Evolutionary conservation across 768 basidiomycete genomes (phyloP), one percentile per base, ranked within the genome.

Genomic region (Hericium rajendrae): DNA sequence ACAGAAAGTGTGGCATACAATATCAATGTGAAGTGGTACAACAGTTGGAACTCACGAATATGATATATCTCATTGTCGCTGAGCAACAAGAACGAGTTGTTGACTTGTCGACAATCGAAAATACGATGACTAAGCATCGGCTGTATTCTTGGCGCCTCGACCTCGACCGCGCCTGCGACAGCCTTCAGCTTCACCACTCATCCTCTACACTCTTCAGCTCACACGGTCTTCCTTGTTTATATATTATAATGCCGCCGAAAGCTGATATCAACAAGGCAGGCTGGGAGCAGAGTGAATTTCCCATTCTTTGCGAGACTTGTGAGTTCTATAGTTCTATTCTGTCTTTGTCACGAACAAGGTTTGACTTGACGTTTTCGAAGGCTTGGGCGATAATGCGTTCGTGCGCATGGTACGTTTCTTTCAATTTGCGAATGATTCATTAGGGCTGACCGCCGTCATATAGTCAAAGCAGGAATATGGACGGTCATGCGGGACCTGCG

Each of bases 391-490:
- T 66, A 94, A 91, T 73, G 90, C 94, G 0, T 99, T 95, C 74
- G 82, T 95, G 54, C 83, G 92, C 62, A 98, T 97, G 94, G 94
- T 93, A 62, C 62, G 83, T 63, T 38, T 24, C 15, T 13, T 48
- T 20, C 26, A 51, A 22, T 24, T 48, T 3, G 6, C 26, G 2
- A 32, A 18, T 3, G 6, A 49, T 16, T 15, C 32, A 18, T 38
- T 51, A 1, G 18, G 18, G 41, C 32, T 24, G 12, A 28, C 48
- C 20, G 20, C 28, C 20, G 28, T 41, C 49, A 8, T 59, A 41
- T 43, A 97, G 95, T 92, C 91, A 6, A 98, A 97, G 73, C 97
- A 98, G 80, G 89, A 94, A 67, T 95, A 89, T 61, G 97, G 94
- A 4, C 81, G 88, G 26, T 93, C 93, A 54, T 99, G 97, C 72